These are phyloP conservation scores for Scheffersomyces amazonensis DNA, from an alignment of 805 yeast genomes.

Conservation along the genomic window DNA sequence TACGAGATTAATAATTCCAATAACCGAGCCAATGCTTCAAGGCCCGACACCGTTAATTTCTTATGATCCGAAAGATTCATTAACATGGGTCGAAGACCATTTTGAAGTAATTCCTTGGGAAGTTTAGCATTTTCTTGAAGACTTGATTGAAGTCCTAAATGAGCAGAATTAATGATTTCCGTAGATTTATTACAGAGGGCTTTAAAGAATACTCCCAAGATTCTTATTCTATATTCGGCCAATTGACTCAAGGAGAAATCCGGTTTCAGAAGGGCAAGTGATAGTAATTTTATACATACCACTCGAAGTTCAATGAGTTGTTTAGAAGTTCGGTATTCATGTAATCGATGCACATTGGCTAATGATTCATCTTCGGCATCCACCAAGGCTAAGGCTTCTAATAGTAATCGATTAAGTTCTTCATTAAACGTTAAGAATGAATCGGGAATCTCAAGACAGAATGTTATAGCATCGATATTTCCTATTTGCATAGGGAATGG, in stretches of 20 bases:
- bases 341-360: slow-evolving; percentile 79
- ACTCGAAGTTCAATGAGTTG: slow-evolving; percentile 85
- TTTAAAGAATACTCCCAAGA: slow-evolving; percentile 91
- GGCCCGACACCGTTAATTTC: slow-evolving; percentile 80
- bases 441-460: slow-evolving; percentile 76
- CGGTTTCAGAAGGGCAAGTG: slow-evolving; percentile 80
- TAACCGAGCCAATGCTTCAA: slow-evolving; percentile 86
- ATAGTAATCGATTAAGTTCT: slow-evolving; percentile 76
- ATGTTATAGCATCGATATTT: slow-evolving; percentile 94
- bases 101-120: slow-evolving; percentile 93
- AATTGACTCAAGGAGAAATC: slow-evolving; percentile 75
- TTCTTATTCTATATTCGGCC: slow-evolving; percentile 76
- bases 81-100: slow-evolving; percentile 91
- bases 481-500: slow-evolving; percentile 99
- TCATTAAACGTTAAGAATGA: slow-evolving; percentile 85
- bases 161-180: slow-evolving; percentile 90
- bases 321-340: slow-evolving; percentile 84
- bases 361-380: slow-evolving; percentile 97
- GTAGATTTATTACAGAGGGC: slow-evolving; percentile 83
- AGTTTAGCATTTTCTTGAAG: slow-evolving; percentile 81
- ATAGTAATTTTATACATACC: slow-evolving; percentile 79
- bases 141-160: slow-evolving; percentile 79
- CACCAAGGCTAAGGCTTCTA: slow-evolving; percentile 90
- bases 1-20: slow-evolving; percentile 85
- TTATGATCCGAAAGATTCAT: slow-evolving; percentile 94